phyloP scores from a whole-genome alignment of 1,139 yeast species.

The Yamadazyma jaroonii region DNA sequence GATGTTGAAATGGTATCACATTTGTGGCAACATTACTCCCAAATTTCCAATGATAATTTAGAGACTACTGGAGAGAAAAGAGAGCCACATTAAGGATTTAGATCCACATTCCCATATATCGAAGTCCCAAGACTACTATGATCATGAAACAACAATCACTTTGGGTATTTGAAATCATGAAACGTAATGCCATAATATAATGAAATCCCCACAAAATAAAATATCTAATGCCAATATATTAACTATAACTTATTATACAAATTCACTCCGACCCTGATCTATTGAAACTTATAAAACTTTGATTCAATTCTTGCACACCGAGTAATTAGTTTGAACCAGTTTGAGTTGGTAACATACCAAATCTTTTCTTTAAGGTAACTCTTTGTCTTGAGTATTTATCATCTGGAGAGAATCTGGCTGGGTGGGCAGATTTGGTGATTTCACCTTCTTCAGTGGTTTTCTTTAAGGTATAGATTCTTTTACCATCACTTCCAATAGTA shows the following conservation, averaged over 20 bases:
- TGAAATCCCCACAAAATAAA: neutral
- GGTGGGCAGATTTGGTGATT: slow-evolving; percentile 98
- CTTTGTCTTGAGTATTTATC: slow-evolving; percentile 99
- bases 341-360: slow-evolving; percentile 84
- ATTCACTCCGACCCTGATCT: neutral
- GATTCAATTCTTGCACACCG: neutral
- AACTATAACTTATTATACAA: slow-evolving; percentile 6
- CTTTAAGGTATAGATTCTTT: slow-evolving; percentile 89
- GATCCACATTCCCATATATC: too few species aligned
- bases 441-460: slow-evolving; percentile 82
- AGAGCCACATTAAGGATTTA: slow-evolving; percentile 47
- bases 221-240: slow-evolving; percentile 7
- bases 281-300: neutral
- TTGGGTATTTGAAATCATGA: too few species aligned
- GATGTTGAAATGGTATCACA: slow-evolving; percentile 73
- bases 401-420: slow-evolving; percentile 99
- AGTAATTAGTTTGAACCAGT: slow-evolving; percentile 5
- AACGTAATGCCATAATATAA: too few species aligned
- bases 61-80: slow-evolving; percentile 67
- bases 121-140: too few species aligned
- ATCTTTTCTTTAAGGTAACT: slow-evolving; percentile 96
- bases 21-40: slow-evolving; percentile 78
- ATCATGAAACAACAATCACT: too few species aligned
- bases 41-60: slow-evolving; percentile 68
- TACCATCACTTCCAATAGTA: slow-evolving; percentile 91